Percentiles rank a stretch among this genome's conserved stretches.
Evolutionary conservation across 2,329 filamentous ascomycete species (phyloP).

Genomic region (Colletotrichum navitas): DNA sequence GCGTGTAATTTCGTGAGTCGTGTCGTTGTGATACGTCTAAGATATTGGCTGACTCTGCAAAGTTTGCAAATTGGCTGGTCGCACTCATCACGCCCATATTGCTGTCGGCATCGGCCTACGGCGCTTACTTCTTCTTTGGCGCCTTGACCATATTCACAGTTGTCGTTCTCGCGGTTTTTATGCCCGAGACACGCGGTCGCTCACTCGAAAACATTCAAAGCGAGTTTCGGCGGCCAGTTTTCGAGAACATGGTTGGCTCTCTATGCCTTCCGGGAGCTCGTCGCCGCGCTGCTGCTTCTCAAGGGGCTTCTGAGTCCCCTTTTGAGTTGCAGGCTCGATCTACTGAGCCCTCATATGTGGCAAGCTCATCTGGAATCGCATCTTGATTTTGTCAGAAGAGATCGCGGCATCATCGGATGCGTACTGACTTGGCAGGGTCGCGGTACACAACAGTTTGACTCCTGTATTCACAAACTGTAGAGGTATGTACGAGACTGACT

Average conservation of each 20-base stretch:
- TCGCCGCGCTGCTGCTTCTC: background rate
- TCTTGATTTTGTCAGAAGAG: background rate
- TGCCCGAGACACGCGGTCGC: constrained; percentile 58
- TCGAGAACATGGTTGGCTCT: background rate
- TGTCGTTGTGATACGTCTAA: background rate
- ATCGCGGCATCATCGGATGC: background rate
- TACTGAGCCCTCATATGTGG: background rate
- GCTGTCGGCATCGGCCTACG: constrained; percentile 54
- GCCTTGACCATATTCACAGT: constrained; percentile 54
- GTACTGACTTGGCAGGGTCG: background rate
- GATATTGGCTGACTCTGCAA: background rate
- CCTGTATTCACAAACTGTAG: background rate
- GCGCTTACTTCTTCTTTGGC: constrained; percentile 61
- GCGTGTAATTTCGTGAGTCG: constrained; percentile 47
- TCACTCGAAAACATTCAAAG: constrained; percentile 60
- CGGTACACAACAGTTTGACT: background rate
- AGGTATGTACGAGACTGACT: background rate
- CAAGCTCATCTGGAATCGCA: background rate
- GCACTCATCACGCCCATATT: constrained; percentile 59
- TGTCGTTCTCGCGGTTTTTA: constrained; percentile 53
- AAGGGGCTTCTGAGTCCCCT: background rate
- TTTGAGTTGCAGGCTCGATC: background rate
- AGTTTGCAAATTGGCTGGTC: constrained; percentile 59
- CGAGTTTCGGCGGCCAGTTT: constrained; percentile 53
- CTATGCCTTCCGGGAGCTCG: background rate